phyloP scores from a whole-genome alignment of 1,284 basidiomycete genomes.

The Ceratobasidium sp. region DNA sequence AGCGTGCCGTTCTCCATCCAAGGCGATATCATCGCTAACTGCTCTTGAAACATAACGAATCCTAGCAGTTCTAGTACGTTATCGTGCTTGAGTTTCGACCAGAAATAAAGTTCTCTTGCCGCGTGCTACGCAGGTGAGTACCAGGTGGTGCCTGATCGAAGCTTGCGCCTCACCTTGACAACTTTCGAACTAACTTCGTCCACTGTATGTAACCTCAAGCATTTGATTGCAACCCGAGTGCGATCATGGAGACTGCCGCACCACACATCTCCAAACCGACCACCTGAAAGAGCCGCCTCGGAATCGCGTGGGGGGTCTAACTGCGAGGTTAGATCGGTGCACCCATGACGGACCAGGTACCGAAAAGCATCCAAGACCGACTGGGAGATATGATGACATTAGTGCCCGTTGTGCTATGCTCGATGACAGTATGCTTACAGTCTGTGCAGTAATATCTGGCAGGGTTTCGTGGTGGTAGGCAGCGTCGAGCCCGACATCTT shows the following conservation, averaged over 20 bases:
- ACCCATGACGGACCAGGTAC: background rate
- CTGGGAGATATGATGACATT: background rate
- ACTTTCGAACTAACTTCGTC: background rate
- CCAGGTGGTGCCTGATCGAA: background rate
- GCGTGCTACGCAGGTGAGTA: slow-evolving; percentile 1
- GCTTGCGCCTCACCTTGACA: background rate
- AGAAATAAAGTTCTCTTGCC: slow-evolving; percentile 27
- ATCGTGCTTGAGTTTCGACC: slow-evolving; percentile 20
- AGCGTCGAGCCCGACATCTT: too few relatives aligned
- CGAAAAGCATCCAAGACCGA: background rate
- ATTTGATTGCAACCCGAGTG: slow-evolving; percentile 3
- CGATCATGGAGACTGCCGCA: background rate
- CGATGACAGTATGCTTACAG: too few relatives aligned
- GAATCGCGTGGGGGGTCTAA: background rate
- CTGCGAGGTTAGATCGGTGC: background rate
- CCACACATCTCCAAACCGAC: slow-evolving; percentile 21
- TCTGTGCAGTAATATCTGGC: too few relatives aligned
- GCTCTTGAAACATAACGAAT: slow-evolving; percentile 12
- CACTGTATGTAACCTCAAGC: background rate
- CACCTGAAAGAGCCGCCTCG: slow-evolving; percentile 2
- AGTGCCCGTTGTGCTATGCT: too few relatives aligned
- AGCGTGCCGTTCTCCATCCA: slow-evolving; percentile 33
- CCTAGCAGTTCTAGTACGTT: slow-evolving; percentile 24
- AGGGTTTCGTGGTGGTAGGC: too few relatives aligned
- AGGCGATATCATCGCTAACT: slow-evolving; percentile 21